Conservation (phyloP, 1,139 yeast genomes). For the Taphrina flavorubra region DNA sequence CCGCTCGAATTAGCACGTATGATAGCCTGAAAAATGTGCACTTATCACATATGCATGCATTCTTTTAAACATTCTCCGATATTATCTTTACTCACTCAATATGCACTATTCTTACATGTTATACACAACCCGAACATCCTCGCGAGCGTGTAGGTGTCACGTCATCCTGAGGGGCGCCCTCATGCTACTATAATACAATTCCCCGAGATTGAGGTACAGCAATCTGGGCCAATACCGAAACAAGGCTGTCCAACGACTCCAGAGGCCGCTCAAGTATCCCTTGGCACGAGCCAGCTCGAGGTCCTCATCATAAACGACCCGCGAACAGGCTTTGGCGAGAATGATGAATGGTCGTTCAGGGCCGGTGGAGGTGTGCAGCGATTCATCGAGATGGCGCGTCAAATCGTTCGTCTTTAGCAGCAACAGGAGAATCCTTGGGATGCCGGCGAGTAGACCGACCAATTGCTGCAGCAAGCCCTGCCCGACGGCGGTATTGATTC, state of each 20-base stretch:
- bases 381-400: constrained; percentile 85
- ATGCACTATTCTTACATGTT: constrained; percentile 2
- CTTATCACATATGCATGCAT: too few relatives aligned
- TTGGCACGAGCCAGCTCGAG: constrained; percentile 39
- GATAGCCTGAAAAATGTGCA: background rate
- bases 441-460: constrained; percentile 75
- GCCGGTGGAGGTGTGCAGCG: constrained; percentile 80
- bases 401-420: constrained; percentile 93
- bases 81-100: too few relatives aligned
- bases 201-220: constrained; percentile 27
- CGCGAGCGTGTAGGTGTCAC: background rate
- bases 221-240: constrained; percentile 32
- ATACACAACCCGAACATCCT: background rate
- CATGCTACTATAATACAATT: constrained; percentile 23
- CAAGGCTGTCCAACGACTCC: constrained; percentile 22
- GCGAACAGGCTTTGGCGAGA: constrained; percentile 88
- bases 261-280: constrained; percentile 17
- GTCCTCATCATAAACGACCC: constrained; percentile 70
- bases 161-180: constrained; percentile 7
- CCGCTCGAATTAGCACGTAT: background rate
- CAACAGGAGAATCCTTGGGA: constrained; percentile 84
- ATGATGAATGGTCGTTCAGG: constrained; percentile 86
- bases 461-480: constrained; percentile 73
- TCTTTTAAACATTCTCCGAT: too few relatives aligned
- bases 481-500: constrained; percentile 68